Conservation (phyloP, 768 basidiomycete species). For the Leccinum uliginosum region DNA sequence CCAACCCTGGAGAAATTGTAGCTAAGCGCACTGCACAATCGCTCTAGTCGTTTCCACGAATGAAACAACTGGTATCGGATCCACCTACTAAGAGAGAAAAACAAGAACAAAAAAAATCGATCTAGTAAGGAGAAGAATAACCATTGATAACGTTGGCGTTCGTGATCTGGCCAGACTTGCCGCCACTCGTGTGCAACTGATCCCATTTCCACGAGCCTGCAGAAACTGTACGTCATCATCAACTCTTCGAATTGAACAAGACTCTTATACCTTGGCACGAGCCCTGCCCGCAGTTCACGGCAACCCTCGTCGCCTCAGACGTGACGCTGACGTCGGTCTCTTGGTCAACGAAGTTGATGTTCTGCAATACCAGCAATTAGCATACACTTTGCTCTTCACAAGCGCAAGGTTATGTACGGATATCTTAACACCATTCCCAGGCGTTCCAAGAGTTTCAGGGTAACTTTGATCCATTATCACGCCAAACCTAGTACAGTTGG, state of each 20-base stretch:
- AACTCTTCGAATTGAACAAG: background rate
- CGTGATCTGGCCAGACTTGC: slow-evolving; percentile 31
- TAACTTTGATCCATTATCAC: slow-evolving; percentile 64
- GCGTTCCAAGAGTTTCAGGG: slow-evolving; percentile 45
- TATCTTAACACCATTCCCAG: slow-evolving; percentile 54
- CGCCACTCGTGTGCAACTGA: slow-evolving; percentile 41
- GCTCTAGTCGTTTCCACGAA: background rate
- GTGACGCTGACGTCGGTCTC: slow-evolving; percentile 41
- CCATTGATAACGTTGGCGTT: slow-evolving; percentile 34
- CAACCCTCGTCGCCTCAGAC: slow-evolving; percentile 41
- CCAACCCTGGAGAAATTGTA: background rate
- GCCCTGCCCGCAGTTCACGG: slow-evolving; percentile 52
- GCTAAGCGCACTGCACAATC: background rate
- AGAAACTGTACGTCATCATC: background rate
- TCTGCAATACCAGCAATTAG: slow-evolving; percentile 28
- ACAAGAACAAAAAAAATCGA: background rate
- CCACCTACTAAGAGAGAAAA: background rate
- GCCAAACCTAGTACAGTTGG: slow-evolving; percentile 45
- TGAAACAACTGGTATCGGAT: background rate
- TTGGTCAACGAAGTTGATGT: slow-evolving; percentile 43
- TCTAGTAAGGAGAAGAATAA: slow-evolving; percentile 28
- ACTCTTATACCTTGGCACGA: slow-evolving; percentile 43
- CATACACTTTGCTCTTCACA: background rate
- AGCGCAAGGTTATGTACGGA: slow-evolving; percentile 39
- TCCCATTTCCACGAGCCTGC: slow-evolving; percentile 52